phyloP scores from a whole-genome alignment of 2,329 filamentous ascomycete species.

The Fusarium protoensiforme region DNA sequence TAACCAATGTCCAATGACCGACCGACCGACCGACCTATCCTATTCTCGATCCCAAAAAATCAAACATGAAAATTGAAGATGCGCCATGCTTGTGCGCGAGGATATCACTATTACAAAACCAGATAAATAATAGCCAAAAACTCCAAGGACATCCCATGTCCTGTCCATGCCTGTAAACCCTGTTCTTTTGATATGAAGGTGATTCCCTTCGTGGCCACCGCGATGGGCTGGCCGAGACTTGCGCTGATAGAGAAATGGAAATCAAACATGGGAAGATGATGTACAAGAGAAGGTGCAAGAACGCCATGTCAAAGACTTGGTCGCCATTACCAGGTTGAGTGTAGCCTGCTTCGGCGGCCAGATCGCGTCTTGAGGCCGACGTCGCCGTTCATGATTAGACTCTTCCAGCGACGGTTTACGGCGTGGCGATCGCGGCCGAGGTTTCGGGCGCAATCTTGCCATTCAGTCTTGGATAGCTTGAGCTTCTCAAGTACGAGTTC shows the following conservation, averaged over 20 bases:
- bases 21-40: not conserved
- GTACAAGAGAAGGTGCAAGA: constrained; percentile 24
- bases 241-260: constrained; percentile 22
- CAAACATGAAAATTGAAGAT: constrained; percentile 29
- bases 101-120: constrained; percentile 41
- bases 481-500: constrained; percentile 76
- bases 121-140: constrained; percentile 25
- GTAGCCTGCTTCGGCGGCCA: constrained; percentile 58
- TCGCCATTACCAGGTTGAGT: constrained; percentile 65
- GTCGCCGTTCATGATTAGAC: constrained; percentile 67
- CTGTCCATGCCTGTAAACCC: constrained; percentile 33
- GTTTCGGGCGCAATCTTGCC: constrained; percentile 74
- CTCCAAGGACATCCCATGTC: constrained; percentile 33
- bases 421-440: constrained; percentile 69
- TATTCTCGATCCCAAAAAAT: constrained; percentile 12
- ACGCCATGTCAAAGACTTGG: not conserved
- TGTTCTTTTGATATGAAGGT: constrained; percentile 22
- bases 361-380: constrained; percentile 66
- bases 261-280: constrained; percentile 20
- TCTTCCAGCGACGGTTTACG: constrained; percentile 71
- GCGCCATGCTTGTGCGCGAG: constrained; percentile 28
- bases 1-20: not conserved
- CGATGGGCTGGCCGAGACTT: constrained; percentile 19
- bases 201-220: constrained; percentile 10
- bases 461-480: constrained; percentile 71